Evolutionary conservation across 768 basidiomycete species (phyloP).

Genomic region (Pholiota microspora): DNA sequence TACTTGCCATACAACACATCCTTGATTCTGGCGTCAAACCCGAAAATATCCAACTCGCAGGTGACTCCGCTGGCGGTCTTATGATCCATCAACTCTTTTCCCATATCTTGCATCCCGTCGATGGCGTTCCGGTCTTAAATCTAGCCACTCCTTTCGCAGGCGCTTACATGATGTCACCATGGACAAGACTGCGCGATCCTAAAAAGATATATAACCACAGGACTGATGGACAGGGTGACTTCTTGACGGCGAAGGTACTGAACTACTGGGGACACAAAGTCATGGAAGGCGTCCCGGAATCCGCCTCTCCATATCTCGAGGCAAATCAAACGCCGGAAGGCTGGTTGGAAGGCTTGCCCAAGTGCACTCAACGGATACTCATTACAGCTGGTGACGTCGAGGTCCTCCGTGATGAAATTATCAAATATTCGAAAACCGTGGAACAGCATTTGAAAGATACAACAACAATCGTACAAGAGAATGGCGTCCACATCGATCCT

Average conservation of each 20-base stretch:
- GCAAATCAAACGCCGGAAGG: conserved; percentile 18
- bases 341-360: conserved; percentile 25
- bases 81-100: conserved; percentile 29
- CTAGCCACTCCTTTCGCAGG: conserved; percentile 23
- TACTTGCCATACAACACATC: conserved; percentile 27
- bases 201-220: neutral
- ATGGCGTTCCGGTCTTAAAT: conserved; percentile 11
- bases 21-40: conserved; percentile 24
- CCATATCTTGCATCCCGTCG: conserved; percentile 29
- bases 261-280: conserved; percentile 20
- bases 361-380: conserved; percentile 22
- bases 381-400: conserved; percentile 27
- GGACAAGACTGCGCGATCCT: conserved; percentile 9
- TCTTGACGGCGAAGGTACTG: conserved; percentile 10
- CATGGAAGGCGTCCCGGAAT: conserved; percentile 23
- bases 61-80: conserved; percentile 35
- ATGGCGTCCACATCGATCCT: conserved; percentile 18
- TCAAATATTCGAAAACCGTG: conserved; percentile 15
- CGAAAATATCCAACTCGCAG: conserved; percentile 27
- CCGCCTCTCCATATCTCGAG: conserved; percentile 23
- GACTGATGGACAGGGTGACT: conserved; percentile 9
- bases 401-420: conserved; percentile 24
- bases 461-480: conserved; percentile 13
- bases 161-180: conserved; percentile 31
- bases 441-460: conserved; percentile 12